A percentile compares a stretch with the other conserved stretches of the same genome.
phyloP scores from a whole-genome alignment of 176 grass and related monocot species.

The Hyparrhenia diplandra region DNA sequence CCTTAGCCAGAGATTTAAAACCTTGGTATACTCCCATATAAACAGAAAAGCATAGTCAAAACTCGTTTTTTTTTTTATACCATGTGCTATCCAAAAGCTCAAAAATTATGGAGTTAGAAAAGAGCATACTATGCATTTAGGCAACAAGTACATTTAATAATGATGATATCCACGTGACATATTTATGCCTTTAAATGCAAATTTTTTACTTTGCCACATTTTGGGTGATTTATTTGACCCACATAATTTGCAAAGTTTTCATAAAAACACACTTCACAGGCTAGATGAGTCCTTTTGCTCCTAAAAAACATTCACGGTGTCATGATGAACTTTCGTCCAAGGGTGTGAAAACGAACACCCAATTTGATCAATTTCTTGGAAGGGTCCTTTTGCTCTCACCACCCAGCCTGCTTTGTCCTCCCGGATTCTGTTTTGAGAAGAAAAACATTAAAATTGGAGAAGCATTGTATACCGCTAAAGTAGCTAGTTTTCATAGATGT shows the following conservation, averaged over 20 bases:
- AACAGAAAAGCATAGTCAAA: no score
- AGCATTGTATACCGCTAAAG: neutral
- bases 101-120: no score
- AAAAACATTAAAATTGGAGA: neutral
- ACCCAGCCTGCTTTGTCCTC: conserved; percentile 62
- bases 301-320: conserved; percentile 41
- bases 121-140: no score
- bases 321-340: conserved; percentile 36
- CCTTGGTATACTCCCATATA: no score
- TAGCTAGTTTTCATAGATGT: neutral
- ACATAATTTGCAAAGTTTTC: neutral
- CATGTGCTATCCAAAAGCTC: no score
- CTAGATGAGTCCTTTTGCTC: conserved; percentile 46
- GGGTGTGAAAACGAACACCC: conserved; percentile 44
- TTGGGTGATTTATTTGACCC: neutral
- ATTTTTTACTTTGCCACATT: neutral
- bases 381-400: conserved; percentile 23
- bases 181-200: no score
- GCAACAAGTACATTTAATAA: no score
- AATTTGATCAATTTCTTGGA: conserved; percentile 53
- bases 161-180: no score
- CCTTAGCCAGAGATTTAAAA: no score
- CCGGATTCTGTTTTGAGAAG: conserved; percentile 4
- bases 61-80: no score
- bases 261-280: neutral